Percentiles rank a stretch among this genome's conserved stretches.
Evolutionary conservation across 305 asterid genomes (phyloP).

Genomic region (Fraxinus baroniana): DNA sequence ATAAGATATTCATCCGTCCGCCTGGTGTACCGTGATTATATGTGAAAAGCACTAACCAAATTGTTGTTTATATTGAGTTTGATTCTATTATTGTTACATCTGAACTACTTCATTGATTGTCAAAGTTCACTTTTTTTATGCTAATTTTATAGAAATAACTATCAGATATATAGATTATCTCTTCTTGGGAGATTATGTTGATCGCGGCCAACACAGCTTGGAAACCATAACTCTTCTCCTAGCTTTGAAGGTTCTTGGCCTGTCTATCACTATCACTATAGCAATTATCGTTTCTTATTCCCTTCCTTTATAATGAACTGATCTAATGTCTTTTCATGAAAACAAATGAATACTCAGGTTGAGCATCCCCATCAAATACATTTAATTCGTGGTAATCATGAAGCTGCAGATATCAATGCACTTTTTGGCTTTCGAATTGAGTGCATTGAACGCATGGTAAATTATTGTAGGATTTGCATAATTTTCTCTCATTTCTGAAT

Average conservation of each 20-base stretch:
- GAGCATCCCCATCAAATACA: slow-evolving; percentile 89
- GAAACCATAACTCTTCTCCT: slow-evolving; percentile 93
- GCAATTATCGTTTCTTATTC: slow-evolving; percentile 13
- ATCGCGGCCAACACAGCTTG: slow-evolving; percentile 99
- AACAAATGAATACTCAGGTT: slow-evolving; percentile 39
- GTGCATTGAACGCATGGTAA: slow-evolving; percentile 73
- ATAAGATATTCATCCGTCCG: not conserved
- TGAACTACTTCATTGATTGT: not conserved
- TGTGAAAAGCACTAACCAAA: not conserved
- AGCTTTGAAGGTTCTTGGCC: slow-evolving; percentile 72
- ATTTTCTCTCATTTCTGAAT: slow-evolving; percentile 14
- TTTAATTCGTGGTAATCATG: slow-evolving; percentile 98
- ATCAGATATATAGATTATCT: slow-evolving; percentile 95
- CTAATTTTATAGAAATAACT: slow-evolving; percentile 37
- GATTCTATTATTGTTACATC: not conserved
- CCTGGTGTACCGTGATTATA: not conserved
- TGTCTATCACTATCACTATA: slow-evolving; percentile 24
- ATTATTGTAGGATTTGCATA: slow-evolving; percentile 28
- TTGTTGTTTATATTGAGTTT: not conserved
- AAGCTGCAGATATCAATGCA: slow-evolving; percentile 99
- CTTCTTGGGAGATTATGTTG: slow-evolving; percentile 98
- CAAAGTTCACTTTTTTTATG: slow-evolving; percentile 5
- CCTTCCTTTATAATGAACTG: slow-evolving; percentile 16
- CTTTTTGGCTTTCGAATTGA: slow-evolving; percentile 88
- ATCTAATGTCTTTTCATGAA: slow-evolving; percentile 22